phyloP scores from a whole-genome alignment of 495 filamentous ascomycete genomes.

The Penicillium simplicissimum region DNA sequence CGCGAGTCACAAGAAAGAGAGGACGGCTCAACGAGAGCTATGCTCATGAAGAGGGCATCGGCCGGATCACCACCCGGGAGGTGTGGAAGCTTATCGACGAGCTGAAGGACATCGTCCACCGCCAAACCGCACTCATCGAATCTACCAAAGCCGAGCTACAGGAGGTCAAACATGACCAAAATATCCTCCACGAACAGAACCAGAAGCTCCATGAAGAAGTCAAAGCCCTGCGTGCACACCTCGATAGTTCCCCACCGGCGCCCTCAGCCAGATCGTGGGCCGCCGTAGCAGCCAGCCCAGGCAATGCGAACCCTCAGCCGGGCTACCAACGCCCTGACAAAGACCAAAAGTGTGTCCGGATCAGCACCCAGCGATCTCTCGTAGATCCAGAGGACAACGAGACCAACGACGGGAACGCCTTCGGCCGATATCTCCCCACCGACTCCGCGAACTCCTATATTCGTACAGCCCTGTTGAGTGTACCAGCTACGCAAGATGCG shows the following conservation, averaged over 20 bases:
- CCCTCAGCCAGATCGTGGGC: too few relatives aligned
- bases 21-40: too few relatives aligned
- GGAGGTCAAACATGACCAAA: constrained; percentile 10
- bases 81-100: not conserved
- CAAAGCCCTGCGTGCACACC: not conserved
- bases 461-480: constrained; percentile 16
- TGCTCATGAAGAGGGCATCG: not conserved
- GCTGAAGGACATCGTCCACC: not conserved
- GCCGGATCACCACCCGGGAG: not conserved
- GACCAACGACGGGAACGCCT: constrained; percentile 13
- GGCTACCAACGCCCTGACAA: too few relatives aligned
- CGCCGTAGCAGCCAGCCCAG: too few relatives aligned
- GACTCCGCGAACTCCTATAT: constrained; percentile 19
- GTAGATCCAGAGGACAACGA: not conserved
- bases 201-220: constrained; percentile 9
- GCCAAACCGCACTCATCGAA: not conserved
- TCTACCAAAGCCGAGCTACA: not conserved
- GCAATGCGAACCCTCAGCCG: too few relatives aligned
- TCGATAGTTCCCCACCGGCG: too few relatives aligned
- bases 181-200: constrained; percentile 7
- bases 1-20: not conserved
- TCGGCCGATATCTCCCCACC: constrained; percentile 21
- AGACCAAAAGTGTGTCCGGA: not conserved
- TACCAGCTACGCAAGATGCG: constrained; percentile 17
- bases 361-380: not conserved